phyloP scores from a whole-genome alignment of 2,329 filamentous ascomycete species.

The Metarhizium sp. region DNA sequence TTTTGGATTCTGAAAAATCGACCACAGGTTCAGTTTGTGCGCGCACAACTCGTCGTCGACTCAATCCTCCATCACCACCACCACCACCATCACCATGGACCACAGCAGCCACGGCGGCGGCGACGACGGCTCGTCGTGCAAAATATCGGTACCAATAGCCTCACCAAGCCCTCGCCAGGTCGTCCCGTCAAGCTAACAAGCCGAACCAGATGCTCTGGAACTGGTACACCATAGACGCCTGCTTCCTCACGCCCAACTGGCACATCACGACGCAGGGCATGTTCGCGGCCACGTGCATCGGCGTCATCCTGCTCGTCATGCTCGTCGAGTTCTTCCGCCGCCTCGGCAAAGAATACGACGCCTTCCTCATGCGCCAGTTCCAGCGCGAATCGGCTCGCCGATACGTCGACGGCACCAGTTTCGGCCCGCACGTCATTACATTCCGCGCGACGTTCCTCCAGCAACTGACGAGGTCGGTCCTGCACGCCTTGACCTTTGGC shows the following conservation, averaged over 20 bases:
- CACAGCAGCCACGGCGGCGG: constrained; percentile 11
- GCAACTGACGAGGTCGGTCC: constrained; percentile 52
- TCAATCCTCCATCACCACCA: background rate
- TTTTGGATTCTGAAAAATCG: too few species aligned
- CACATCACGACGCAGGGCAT: constrained; percentile 59
- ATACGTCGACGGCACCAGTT: constrained; percentile 12
- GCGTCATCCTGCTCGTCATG: constrained; percentile 62
- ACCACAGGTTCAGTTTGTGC: too few species aligned
- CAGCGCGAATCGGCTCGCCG: constrained; percentile 18
- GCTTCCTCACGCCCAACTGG: constrained; percentile 64
- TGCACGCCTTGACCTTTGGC: constrained; percentile 63
- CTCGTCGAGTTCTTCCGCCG: constrained; percentile 63
- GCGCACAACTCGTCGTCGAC: background rate
- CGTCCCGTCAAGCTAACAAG: background rate
- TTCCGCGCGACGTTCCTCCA: constrained; percentile 52
- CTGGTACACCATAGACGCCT: constrained; percentile 62
- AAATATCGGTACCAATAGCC: constrained; percentile 19
- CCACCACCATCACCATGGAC: background rate
- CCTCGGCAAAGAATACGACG: constrained; percentile 62
- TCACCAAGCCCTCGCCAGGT: too few species aligned
- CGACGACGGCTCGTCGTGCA: constrained; percentile 17
- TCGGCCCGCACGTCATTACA: constrained; percentile 15
- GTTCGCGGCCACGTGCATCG: constrained; percentile 74
- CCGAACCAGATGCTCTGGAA: constrained; percentile 64
- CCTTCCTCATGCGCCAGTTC: constrained; percentile 46